Evolutionary conservation across 1,284 basidiomycete species (phyloP).

Genomic region (Ceratobasidium sp.): DNA sequence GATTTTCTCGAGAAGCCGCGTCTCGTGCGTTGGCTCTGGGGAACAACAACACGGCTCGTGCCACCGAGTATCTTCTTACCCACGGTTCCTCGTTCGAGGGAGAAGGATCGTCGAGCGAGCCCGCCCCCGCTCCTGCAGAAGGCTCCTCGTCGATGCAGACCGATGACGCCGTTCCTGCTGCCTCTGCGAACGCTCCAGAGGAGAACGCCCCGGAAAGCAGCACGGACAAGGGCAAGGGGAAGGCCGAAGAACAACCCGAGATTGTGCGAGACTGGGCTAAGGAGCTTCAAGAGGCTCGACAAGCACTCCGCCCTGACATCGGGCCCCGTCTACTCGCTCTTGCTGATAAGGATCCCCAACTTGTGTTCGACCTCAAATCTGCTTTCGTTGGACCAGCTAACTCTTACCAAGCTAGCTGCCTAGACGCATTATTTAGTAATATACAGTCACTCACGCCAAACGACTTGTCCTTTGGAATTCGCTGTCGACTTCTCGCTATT

Average conservation of each 20-base stretch:
- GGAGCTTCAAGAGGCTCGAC: constrained; percentile 74
- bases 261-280: constrained; percentile 52
- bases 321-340: constrained; percentile 76
- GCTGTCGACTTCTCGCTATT: constrained; percentile 87
- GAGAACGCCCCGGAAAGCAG: constrained; percentile 36
- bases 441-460: constrained; percentile 73
- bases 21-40: constrained; percentile 85
- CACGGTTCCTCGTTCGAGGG: constrained; percentile 77
- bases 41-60: constrained; percentile 89
- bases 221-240: constrained; percentile 41
- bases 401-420: constrained; percentile 68
- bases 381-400: constrained; percentile 76
- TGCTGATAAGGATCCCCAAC: constrained; percentile 85
- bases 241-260: constrained; percentile 51
- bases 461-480: constrained; percentile 79
- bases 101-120: constrained; percentile 53
- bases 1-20: constrained; percentile 87
- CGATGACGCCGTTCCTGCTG: constrained; percentile 48
- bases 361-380: constrained; percentile 89
- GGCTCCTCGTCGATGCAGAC: constrained; percentile 33
- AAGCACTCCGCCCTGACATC: constrained; percentile 71
- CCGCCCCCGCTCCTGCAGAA: constrained; percentile 53
- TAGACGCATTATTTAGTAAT: constrained; percentile 75
- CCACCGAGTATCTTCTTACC: constrained; percentile 87
- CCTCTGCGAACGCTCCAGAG: constrained; percentile 28